Evolutionary conservation across 441 rosid species (phyloP), one percentile per base, ranked within the genome.

Genomic region (Populus hybrid): DNA sequence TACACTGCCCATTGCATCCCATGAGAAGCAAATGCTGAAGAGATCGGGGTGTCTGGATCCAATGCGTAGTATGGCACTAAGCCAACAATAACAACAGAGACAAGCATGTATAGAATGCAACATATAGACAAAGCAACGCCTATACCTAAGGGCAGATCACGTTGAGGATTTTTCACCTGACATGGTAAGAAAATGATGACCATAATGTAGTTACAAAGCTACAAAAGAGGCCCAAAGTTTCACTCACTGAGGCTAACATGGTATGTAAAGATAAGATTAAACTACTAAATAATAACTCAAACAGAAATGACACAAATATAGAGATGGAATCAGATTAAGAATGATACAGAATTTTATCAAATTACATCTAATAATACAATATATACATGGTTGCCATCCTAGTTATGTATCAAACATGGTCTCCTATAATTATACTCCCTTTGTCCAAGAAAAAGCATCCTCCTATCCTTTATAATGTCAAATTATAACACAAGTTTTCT

Each of bases 1-100:
- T 90, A 92, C 98, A 90, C 93, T 75, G 98, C 98, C 97, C 98
- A 94, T 53, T 94, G 92, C 97, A 94, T 92, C 77, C 98, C 95
- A 80, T 93, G 85, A 83, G 86, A 85, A 84, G 90, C 90, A 89
- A 94, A 94, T 78, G 98, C 94, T 66, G 97, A 88, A 82, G 98
- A 91, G 84, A 94, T 92, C 23, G 98, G 98, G 72, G 97, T 94
- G 83, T 94, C 98, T 26, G 94, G 94, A 87, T 92, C 87, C 84
- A 94, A 75, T 46, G 94, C 80, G 72, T 87, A 86, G 88, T 94
- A 94, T 72, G 97, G 98, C 28, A 94, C 97, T 75, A 94, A 81
- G 67, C 98, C 98, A 73, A 94, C 98, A 73, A 92, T 87, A 67
- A 94, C 94, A 73, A 91, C 80, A n/a, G 98, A 92, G 67, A 94